These are phyloP conservation scores for Fusarium mangiferae DNA, from an alignment of 2,329 filamentous ascomycete species.

Conservation along the genomic window DNA sequence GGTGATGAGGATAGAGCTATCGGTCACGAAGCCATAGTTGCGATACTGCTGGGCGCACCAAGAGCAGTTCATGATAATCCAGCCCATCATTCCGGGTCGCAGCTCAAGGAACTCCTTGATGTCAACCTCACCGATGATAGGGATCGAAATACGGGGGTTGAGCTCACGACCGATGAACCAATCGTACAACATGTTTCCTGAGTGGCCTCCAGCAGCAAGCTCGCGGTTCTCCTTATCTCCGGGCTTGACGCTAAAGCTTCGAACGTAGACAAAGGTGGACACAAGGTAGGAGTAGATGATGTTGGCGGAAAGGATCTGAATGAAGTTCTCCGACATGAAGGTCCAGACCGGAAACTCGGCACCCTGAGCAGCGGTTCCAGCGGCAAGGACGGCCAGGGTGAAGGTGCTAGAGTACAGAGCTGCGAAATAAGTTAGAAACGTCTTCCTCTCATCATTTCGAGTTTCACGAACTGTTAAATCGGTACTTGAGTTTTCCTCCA, in stretches of 20 bases:
- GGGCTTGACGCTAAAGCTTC: constrained; percentile 83
- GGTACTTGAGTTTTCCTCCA: constrained; percentile 82
- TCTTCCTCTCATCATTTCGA: constrained; percentile 23
- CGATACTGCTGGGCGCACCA: constrained; percentile 91
- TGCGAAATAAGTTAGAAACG: constrained; percentile 49
- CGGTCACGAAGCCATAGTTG: constrained; percentile 82
- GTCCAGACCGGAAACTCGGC: constrained; percentile 89
- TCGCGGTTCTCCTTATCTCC: constrained; percentile 78
- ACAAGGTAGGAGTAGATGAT: constrained; percentile 79
- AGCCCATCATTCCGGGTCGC: constrained; percentile 90
- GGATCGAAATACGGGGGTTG: constrained; percentile 84
- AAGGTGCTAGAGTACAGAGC: constrained; percentile 80
- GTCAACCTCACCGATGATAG: constrained; percentile 85
- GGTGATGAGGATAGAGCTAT: constrained; percentile 85
- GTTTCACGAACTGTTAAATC: constrained; percentile 74
- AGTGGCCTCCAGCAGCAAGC: constrained; percentile 82
- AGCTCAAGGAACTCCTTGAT: constrained; percentile 92
- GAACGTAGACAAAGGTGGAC: constrained; percentile 82
- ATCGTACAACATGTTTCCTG: constrained; percentile 89
- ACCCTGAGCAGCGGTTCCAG: constrained; percentile 80
- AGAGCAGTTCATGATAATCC: constrained; percentile 85
- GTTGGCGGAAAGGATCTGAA: constrained; percentile 86
- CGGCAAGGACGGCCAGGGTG: constrained; percentile 75
- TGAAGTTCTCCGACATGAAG: constrained; percentile 90
- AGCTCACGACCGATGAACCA: constrained; percentile 97